These are phyloP conservation scores for Clarireedia paspali DNA, from an alignment of 2,329 filamentous ascomycete species.

Conservation along the genomic window DNA sequence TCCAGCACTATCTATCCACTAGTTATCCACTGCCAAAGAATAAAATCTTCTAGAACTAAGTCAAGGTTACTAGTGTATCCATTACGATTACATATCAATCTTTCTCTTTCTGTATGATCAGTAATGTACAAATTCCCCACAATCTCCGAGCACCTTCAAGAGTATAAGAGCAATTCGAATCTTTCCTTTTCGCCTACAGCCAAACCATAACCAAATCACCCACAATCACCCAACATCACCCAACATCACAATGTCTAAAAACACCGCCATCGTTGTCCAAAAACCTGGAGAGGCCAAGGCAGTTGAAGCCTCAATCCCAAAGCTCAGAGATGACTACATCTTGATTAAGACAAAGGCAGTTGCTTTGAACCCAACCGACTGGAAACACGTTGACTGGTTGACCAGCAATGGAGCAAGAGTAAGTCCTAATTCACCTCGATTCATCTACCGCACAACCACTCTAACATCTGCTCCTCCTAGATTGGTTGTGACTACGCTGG, in stretches of 20 bases:
- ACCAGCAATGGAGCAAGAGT: constrained; percentile 16
- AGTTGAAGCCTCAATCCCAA: constrained; percentile 21
- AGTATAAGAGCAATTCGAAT: too few relatives aligned
- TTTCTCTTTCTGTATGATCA: too few relatives aligned
- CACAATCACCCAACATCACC: too few relatives aligned
- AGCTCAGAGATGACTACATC: constrained; percentile 28
- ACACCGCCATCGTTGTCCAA: constrained; percentile 21
- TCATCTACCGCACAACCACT: neutral
- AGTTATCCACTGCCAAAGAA: too few relatives aligned
- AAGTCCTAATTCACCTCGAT: neutral
- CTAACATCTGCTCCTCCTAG: constrained; percentile 4
- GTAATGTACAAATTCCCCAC: too few relatives aligned
- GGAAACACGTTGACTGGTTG: constrained; percentile 27
- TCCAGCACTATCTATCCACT: too few relatives aligned
- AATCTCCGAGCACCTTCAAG: too few relatives aligned
- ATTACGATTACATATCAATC: too few relatives aligned
- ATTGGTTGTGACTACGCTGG: constrained; percentile 42
- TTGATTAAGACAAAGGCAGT: constrained; percentile 25
- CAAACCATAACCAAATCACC: neutral
- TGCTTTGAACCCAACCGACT: constrained; percentile 28
- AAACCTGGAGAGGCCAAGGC: constrained; percentile 17
- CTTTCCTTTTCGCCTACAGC: too few relatives aligned
- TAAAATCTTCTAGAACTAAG: too few relatives aligned
- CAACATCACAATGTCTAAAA: constrained; percentile 17
- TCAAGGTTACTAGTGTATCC: too few relatives aligned